Conservation (phyloP, 305 asterid genomes). For the Ajuga reptans region DNA sequence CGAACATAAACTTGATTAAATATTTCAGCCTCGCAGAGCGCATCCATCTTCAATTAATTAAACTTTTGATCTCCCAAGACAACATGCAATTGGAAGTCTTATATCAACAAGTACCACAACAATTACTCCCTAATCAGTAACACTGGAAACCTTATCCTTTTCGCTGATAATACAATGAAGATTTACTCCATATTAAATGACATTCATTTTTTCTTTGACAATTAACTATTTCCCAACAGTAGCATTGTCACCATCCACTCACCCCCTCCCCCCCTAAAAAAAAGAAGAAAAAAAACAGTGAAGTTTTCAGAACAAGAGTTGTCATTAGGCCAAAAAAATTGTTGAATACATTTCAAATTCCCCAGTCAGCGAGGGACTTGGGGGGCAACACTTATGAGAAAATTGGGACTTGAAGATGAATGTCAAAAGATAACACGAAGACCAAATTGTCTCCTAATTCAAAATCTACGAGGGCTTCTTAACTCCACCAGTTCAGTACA, state of each 20-base stretch:
- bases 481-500: background rate
- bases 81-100: background rate
- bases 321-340: background rate
- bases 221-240: background rate
- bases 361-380: background rate
- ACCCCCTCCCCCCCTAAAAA: background rate
- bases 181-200: background rate
- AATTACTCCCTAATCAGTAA: background rate
- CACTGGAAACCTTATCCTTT: background rate
- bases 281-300: background rate
- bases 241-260: background rate
- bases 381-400: background rate
- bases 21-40: conserved; percentile 7
- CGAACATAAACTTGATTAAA: background rate
- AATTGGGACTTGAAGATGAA: background rate
- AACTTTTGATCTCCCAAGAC: background rate
- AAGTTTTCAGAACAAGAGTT: background rate
- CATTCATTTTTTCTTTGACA: background rate
- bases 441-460: background rate
- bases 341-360: background rate
- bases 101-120: background rate
- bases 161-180: background rate
- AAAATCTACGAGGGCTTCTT: background rate
- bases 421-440: background rate
- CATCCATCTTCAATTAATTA: background rate